Percentiles rank a stretch among this genome's conserved stretches.
These are phyloP conservation scores for Phlegmacium glaucopus DNA, from an alignment of 768 basidiomycete species.

Conservation along the genomic window DNA sequence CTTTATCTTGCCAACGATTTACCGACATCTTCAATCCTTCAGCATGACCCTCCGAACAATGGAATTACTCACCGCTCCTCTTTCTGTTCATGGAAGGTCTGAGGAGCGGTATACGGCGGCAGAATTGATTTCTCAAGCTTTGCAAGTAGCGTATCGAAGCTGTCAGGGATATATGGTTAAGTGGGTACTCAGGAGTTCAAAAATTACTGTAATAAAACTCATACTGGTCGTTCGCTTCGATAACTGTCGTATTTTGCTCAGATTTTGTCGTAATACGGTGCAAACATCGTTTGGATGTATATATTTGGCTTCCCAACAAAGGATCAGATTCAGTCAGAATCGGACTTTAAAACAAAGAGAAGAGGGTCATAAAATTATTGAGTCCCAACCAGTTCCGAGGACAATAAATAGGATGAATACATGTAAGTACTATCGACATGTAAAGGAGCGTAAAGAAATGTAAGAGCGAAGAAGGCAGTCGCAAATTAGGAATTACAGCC, in stretches of 20 bases:
- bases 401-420: no score
- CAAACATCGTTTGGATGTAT: slow-evolving; percentile 40
- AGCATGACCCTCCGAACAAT: neutral
- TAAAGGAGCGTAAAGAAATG: no score
- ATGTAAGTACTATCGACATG: no score
- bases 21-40: slow-evolving; percentile 61
- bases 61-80: slow-evolving; percentile 55
- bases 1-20: slow-evolving; percentile 75
- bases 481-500: no score
- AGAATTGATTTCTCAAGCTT: slow-evolving; percentile 84
- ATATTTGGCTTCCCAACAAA: no score
- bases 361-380: no score
- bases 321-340: no score
- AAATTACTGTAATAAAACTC: slow-evolving; percentile 19
- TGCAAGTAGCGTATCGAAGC: slow-evolving; percentile 77
- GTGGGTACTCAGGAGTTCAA: slow-evolving; percentile 20
- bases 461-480: no score
- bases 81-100: slow-evolving; percentile 70
- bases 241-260: slow-evolving; percentile 81
- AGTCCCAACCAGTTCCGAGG: no score
- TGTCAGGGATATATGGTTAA: slow-evolving; percentile 70
- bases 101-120: slow-evolving; percentile 77
- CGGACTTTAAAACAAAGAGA: no score
- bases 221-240: slow-evolving; percentile 84
- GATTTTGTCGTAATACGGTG: slow-evolving; percentile 87